Base-by-base conservation (phyloP, 192 early-diverging fungal species). In the Mortierella hygrophila region DNA sequence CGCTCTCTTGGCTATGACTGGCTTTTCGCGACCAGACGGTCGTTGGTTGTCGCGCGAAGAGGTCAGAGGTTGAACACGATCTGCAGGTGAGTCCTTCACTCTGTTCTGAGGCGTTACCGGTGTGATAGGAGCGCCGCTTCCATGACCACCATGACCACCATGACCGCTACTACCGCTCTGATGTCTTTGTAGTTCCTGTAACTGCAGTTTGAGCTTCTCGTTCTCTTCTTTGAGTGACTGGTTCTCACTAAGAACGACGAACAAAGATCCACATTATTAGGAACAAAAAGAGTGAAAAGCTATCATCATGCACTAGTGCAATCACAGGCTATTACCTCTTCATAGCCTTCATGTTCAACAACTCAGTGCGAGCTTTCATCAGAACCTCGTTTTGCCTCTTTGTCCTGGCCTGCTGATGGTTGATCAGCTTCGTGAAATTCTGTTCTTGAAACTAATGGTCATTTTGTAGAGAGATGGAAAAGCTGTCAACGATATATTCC, bases 361-460 rank as follows among this genome's bases (percentile, higher is more conserved):
- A n/a, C 42, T 86, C 84, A 3, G 54, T 41, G 0, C 79, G 79
- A 16, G 73, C 72, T 32, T 81, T 86, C 2, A 75, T 6, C 0
- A 86, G 54, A 7, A 86, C 40, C 40, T 81, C 71, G 15, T 75
- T 71, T 68, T 86, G 84, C 23, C 84, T 35, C n/a, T 26, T 68
- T 41, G 79, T 71, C 55, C 74, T 86, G 16, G 38, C 63, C 40
- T 76, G 35, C 15, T 81, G 15, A 40, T 86, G 76, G 16, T 81
- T 65, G 10, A 86, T 42, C 15, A 86, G 35, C 6, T 32, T 70
- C 23, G 54, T 38, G 37, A 80, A 40, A 10, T 86, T 80, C 13
- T 81, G 70, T 47, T 86, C 84, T n/a, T 86, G 84, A 37, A 86
- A 86, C 84, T 86, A 63, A 10, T 29, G 0, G 7, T 52, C 49